Base-by-base conservation (phyloP, 192 early-diverging fungal genomes). In the Rhizophagus clarus region DNA sequence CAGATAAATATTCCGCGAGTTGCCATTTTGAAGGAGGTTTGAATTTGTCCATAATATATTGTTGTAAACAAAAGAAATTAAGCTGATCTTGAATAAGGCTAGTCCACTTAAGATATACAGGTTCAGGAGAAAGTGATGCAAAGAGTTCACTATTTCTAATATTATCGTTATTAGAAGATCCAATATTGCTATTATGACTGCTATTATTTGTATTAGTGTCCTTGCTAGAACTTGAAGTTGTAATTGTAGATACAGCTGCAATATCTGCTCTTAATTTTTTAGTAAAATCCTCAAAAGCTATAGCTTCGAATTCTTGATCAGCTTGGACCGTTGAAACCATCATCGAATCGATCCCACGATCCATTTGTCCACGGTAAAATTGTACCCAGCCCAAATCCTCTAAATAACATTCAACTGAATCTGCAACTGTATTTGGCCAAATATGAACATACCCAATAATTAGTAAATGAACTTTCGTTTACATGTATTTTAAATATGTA, bases 281-380 rank as follows among this genome's bases (percentile, higher is more conserved):
- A 26, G 77, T 40, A 79, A 60, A 79, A 71, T 34, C 68, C 8
- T 79, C 67, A 61, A 79, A 79, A 22, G 77, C 77, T 49, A 79
- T 26, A 17, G 77, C 64, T 26, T 79, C 64, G 71, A 79, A 79
- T 47, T 79, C 77, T 42, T 70, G 47, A 79, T 79, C 77, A 56
- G 77, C 37, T 26, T 79, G 31, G 12, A 79, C 77, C 1, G 77
- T 79, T 22, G 77, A 61, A 7, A 79, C 64, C 61, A 77, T 77
- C 47, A 68, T 60, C 17, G 77, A 79, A 71, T 79, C 77, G 26
- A 79, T 79, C n/a, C 67, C 67, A 22, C 49, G 64, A 77, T 77
- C 62, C 67, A 71, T 79, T 60, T 79, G 77, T 14, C 77, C 77
- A 71, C 77, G 77, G 26, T 79, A 79, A 79, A 79, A 79, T 56